These are phyloP conservation scores for Hypseocharis bilobata DNA, from an alignment of 441 rosid genomes.

Conservation along the genomic window DNA sequence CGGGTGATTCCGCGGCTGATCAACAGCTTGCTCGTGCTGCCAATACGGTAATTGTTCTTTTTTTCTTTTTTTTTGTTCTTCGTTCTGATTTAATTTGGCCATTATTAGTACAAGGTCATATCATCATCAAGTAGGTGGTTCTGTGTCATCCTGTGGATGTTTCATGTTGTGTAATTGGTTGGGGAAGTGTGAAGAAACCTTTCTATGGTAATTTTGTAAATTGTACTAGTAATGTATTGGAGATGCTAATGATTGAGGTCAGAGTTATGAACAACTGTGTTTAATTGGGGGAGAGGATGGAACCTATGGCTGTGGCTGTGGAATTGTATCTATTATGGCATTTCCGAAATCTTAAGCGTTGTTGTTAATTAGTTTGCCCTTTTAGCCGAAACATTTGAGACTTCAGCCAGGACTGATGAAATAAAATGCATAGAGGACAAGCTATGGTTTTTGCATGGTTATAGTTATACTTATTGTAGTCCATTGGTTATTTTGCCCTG, in stretches of 20 bases:
- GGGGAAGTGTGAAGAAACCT: neutral
- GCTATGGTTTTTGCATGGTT: too few relatives aligned
- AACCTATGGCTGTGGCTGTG: too few relatives aligned
- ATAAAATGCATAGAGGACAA: neutral
- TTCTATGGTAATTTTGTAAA: neutral
- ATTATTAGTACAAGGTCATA: too few relatives aligned
- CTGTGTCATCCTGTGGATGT: neutral
- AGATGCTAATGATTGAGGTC: neutral
- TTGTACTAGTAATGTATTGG: neutral
- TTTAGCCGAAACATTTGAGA: neutral
- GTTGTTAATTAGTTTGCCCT: neutral
- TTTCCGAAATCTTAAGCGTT: neutral
- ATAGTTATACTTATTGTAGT: too few relatives aligned
- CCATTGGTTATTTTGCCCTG: neutral
- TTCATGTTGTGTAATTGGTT: too few relatives aligned
- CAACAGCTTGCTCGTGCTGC: slow-evolving; percentile 30
- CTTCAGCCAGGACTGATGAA: neutral
- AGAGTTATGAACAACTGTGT: neutral
- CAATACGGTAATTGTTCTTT: slow-evolving; percentile 31
- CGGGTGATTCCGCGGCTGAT: too few relatives aligned
- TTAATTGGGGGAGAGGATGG: neutral
- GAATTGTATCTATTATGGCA: too few relatives aligned
- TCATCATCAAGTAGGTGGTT: neutral
- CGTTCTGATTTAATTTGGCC: neutral
- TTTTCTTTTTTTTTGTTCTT: neutral